These are phyloP conservation scores for Candida labiduridarum DNA, from an alignment of 1,139 yeast genomes.

Conservation along the genomic window DNA sequence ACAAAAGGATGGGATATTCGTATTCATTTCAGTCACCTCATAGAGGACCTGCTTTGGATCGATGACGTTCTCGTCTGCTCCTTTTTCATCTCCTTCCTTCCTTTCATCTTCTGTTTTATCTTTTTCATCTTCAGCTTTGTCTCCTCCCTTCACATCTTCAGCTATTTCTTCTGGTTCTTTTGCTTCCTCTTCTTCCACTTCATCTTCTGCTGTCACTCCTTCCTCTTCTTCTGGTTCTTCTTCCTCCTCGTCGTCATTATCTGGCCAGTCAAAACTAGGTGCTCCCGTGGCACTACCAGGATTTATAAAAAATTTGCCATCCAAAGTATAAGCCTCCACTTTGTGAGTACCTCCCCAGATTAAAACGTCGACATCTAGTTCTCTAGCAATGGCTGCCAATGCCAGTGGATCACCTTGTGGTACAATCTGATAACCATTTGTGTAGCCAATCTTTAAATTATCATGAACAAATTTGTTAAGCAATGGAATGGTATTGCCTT, in stretches of 20 bases:
- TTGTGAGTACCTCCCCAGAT: constrained; percentile 97
- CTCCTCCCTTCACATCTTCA: constrained; percentile 24
- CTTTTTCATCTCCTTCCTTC: constrained; percentile 9
- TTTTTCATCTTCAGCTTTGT: constrained; percentile 23
- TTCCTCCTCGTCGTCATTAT: constrained; percentile 48
- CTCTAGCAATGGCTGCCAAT: constrained; percentile 79
- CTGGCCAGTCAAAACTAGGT: constrained; percentile 52
- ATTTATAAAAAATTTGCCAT: constrained; percentile 87
- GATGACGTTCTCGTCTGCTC: constrained; percentile 9
- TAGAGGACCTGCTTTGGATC: constrained; percentile 15
- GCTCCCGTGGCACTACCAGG: constrained; percentile 99
- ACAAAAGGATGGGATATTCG: constrained; percentile 80
- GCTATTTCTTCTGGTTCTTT: constrained; percentile 16
- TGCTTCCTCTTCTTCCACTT: constrained; percentile 24
- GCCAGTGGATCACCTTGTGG: constrained; percentile 90
- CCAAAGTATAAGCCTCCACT: constrained; percentile 91
- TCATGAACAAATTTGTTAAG: constrained; percentile 70
- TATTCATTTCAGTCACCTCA: constrained; percentile 24
- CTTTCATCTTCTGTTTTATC: constrained; percentile 12
- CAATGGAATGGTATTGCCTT: constrained; percentile 58
- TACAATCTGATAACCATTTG: constrained; percentile 81
- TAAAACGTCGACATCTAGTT: constrained; percentile 87
- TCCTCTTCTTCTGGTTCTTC: constrained; percentile 34
- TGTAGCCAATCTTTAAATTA: constrained; percentile 75
- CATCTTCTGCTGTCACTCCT: constrained; percentile 19